Percentiles rank a stretch among this genome's conserved stretches.
Conservation (phyloP, 306 rosid species). For the Fragaria iinumae region DNA sequence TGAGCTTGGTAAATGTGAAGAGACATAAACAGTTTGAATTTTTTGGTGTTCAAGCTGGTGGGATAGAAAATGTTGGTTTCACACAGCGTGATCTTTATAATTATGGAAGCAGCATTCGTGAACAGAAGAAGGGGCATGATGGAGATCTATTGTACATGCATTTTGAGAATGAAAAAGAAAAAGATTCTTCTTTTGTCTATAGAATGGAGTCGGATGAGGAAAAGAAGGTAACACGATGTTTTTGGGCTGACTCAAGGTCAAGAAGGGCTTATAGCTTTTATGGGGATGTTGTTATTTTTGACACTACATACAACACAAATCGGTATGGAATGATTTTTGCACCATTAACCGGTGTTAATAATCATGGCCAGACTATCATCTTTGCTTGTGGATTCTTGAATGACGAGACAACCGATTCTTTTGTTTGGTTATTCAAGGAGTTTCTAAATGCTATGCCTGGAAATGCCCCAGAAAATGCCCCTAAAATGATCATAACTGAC, state of each 20-base stretch:
- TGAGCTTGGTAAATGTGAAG: neutral
- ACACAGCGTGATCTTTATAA: too few relatives aligned
- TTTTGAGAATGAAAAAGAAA: neutral
- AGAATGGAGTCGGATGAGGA: neutral
- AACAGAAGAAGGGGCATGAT: neutral
- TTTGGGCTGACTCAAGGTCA: neutral
- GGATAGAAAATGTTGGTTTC: neutral
- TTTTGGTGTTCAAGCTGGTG: neutral
- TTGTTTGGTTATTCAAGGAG: conserved; percentile 2
- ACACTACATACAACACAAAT: neutral
- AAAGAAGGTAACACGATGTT: neutral
- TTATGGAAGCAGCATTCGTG: too few relatives aligned
- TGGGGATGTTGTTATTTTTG: neutral
- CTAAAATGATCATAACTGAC: neutral
- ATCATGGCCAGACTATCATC: neutral
- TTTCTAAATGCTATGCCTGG: neutral
- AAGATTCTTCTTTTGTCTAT: neutral
- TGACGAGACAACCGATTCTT: neutral
- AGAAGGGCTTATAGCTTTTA: neutral
- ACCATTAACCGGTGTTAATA: neutral
- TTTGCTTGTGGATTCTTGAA: neutral
- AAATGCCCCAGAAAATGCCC: neutral
- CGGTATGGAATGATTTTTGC: neutral
- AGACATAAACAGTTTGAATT: neutral
- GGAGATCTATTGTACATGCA: neutral